phyloP scores from a whole-genome alignment of 2,329 filamentous ascomycete species.

The Ophiobolus disseminans region DNA sequence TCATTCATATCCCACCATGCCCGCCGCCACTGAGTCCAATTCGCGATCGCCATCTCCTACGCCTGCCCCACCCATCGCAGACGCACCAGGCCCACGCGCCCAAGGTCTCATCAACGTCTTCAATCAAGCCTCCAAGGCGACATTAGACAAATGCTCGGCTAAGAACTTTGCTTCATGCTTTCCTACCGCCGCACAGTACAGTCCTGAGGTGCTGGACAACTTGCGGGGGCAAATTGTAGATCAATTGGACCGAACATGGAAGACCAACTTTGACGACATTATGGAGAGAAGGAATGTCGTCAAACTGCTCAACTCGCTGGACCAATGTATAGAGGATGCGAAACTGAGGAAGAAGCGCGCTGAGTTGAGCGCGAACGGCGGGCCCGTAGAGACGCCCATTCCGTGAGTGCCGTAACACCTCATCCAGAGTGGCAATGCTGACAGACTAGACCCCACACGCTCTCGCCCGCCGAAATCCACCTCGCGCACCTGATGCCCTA shows the following conservation, averaged over 20 bases:
- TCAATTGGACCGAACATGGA: constrained; percentile 64
- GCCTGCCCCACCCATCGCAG: constrained; percentile 60
- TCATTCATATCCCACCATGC: constrained; percentile 33
- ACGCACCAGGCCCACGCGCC: constrained; percentile 66
- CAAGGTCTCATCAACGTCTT: constrained; percentile 67
- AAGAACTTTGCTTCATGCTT: constrained; percentile 69
- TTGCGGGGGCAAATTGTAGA: constrained; percentile 66
- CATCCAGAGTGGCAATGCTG: constrained; percentile 6
- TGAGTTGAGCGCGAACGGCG: constrained; percentile 47
- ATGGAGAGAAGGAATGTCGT: constrained; percentile 64
- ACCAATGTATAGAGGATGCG: constrained; percentile 66
- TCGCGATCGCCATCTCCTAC: constrained; percentile 59
- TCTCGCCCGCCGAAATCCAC: constrained; percentile 64
- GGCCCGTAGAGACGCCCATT: constrained; percentile 45
- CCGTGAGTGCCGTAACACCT: constrained; percentile 54
- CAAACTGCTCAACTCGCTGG: constrained; percentile 65
- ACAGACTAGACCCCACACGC: constrained; percentile 61
- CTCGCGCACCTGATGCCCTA: constrained; percentile 66
- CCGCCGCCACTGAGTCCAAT: constrained; percentile 33
- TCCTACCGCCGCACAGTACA: constrained; percentile 66
- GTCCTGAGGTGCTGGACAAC: constrained; percentile 62
- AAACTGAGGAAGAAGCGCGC: constrained; percentile 58
- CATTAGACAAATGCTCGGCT: constrained; percentile 67
- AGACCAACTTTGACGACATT: constrained; percentile 67
- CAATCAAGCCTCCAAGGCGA: constrained; percentile 64